These are phyloP conservation scores for Populus deltoides DNA, from an alignment of 345 rosid species.

Conservation along the genomic window DNA sequence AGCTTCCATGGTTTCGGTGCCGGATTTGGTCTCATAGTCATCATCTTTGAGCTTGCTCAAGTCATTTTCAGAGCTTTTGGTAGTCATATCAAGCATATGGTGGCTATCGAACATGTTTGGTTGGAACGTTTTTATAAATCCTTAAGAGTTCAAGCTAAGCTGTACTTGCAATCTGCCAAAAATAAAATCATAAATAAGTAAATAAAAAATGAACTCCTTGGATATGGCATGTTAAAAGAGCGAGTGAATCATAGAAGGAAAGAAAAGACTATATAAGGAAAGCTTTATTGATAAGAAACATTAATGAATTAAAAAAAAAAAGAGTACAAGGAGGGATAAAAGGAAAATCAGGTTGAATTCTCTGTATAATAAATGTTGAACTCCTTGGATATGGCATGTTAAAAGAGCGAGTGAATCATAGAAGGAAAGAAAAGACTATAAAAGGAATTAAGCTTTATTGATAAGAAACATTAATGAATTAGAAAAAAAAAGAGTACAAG, in stretches of 20 bases:
- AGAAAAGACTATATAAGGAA: neutral
- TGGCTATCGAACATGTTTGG: constrained; percentile 69
- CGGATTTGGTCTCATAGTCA: constrained; percentile 75
- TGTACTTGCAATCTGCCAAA: neutral
- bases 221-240: neutral
- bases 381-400: too few relatives aligned
- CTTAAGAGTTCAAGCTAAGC: neutral
- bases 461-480: neutral
- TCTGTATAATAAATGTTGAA: neutral
- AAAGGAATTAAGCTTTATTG: too few relatives aligned
- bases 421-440: too few relatives aligned
- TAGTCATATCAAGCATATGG: constrained; percentile 62
- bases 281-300: neutral
- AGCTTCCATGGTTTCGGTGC: constrained; percentile 58
- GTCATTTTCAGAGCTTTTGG: constrained; percentile 56
- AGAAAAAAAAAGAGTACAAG: neutral
- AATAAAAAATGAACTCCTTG: neutral
- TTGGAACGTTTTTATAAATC: constrained; percentile 53
- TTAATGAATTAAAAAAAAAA: neutral
- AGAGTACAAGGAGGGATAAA: neutral
- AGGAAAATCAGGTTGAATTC: neutral
- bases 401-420: too few relatives aligned
- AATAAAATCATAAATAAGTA: neutral
- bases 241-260: neutral
- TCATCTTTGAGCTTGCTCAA: constrained; percentile 59